A percentile compares a stretch with the other conserved stretches of the same genome.
Conservation (phyloP, 805 yeast genomes). For the Metschnikowia kunwiensis region DNA sequence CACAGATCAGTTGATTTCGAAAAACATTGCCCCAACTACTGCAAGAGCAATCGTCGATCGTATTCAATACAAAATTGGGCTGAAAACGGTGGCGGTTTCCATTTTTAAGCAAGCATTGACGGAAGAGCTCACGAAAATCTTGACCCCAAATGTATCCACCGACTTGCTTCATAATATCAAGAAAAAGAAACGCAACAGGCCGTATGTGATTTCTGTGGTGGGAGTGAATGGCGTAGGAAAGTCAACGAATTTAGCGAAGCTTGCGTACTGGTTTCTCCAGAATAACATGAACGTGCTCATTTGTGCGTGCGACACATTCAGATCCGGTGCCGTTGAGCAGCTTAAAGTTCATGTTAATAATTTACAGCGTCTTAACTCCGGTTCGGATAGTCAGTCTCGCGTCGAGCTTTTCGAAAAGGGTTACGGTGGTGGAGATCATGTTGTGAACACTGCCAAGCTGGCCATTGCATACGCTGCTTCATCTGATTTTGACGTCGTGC, state of each 20-base stretch:
- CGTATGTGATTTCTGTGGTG: slow-evolving; percentile 94
- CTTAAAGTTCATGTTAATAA: slow-evolving; percentile 89
- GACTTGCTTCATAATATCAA: slow-evolving; percentile 83
- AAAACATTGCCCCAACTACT: slow-evolving; percentile 89
- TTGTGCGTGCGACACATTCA: slow-evolving; percentile 96
- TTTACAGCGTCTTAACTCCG: slow-evolving; percentile 60
- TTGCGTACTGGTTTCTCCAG: slow-evolving; percentile 93
- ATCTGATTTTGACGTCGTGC: slow-evolving; percentile 73
- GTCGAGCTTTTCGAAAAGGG: slow-evolving; percentile 91
- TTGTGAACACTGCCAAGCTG: slow-evolving; percentile 87
- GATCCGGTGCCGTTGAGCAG: slow-evolving; percentile 99
- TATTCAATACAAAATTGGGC: slow-evolving; percentile 63
- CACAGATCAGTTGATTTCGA: slow-evolving; percentile 72
- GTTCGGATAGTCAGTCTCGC: slow-evolving; percentile 34
- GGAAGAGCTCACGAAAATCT: slow-evolving; percentile 69
- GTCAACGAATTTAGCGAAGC: slow-evolving; percentile 89
- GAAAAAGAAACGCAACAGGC: slow-evolving; percentile 42
- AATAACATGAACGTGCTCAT: slow-evolving; percentile 82
- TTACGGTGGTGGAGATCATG: slow-evolving; percentile 93
- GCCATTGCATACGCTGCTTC: slow-evolving; percentile 79
- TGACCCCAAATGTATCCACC: slow-evolving; percentile 89
- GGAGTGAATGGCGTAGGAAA: slow-evolving; percentile 99
- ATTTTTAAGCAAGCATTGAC: slow-evolving; percentile 59
- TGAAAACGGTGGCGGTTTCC: slow-evolving; percentile 71
- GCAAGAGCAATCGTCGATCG: slow-evolving; percentile 69